These are phyloP conservation scores for Nemania serpens DNA, from an alignment of 2,329 filamentous ascomycete genomes.

Conservation along the genomic window DNA sequence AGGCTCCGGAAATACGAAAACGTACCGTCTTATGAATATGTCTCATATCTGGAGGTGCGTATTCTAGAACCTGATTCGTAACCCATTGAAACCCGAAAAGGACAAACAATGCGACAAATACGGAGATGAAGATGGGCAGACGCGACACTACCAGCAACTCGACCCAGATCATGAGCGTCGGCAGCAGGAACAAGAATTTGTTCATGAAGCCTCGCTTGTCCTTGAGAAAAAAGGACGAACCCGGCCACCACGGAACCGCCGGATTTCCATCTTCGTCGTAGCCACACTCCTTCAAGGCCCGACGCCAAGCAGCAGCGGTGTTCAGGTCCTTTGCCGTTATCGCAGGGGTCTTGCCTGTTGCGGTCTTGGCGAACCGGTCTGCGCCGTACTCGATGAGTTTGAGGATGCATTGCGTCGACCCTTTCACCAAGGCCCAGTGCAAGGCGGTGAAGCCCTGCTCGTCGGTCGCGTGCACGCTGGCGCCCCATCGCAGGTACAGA, in stretches of 20 bases:
- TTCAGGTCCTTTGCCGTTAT: constrained; percentile 90
- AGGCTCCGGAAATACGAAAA: constrained; percentile 20
- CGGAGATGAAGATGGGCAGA: constrained; percentile 72
- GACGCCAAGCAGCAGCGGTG: constrained; percentile 78
- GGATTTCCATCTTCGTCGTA: constrained; percentile 79
- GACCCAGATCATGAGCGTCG: constrained; percentile 75
- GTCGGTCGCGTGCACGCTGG: constrained; percentile 86
- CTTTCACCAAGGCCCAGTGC: constrained; percentile 96
- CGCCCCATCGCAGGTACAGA: constrained; percentile 90
- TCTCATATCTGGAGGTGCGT: constrained; percentile 86
- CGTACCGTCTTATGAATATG: constrained; percentile 85
- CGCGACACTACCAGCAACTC: constrained; percentile 74
- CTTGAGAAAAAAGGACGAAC: constrained; percentile 72
- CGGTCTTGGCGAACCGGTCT: constrained; percentile 88
- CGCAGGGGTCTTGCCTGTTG: constrained; percentile 86
- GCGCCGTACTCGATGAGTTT: constrained; percentile 96
- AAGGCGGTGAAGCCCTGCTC: constrained; percentile 93
- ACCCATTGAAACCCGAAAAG: constrained; percentile 76
- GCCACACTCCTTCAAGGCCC: constrained; percentile 80
- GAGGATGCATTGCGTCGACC: constrained; percentile 84
- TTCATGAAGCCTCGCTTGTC: constrained; percentile 78
- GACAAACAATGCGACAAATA: constrained; percentile 71
- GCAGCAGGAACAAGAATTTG: constrained; percentile 89
- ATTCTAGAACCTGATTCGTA: constrained; percentile 77
- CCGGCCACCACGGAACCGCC: constrained; percentile 71